Percentiles rank a stretch among this genome's conserved stretches.
These are phyloP conservation scores for Tuber brumale DNA, from an alignment of 495 filamentous ascomycete species.

Conservation along the genomic window DNA sequence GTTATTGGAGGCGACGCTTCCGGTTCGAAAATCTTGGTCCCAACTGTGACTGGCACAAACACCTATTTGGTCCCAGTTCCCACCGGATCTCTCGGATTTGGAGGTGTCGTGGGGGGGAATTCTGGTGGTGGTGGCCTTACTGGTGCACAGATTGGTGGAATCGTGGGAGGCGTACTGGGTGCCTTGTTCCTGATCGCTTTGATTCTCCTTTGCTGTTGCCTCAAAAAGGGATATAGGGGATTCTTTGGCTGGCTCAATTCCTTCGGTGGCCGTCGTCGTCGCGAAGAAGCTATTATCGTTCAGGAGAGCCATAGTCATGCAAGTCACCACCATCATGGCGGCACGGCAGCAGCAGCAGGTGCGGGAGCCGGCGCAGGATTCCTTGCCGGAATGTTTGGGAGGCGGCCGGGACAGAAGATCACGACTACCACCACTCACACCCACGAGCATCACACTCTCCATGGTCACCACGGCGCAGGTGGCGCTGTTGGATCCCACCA, in stretches of 20 bases:
- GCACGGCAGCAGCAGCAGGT: constrained; percentile 23
- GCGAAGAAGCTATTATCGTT: constrained; percentile 20
- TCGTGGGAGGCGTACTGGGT: constrained; percentile 41
- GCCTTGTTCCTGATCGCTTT: constrained; percentile 40
- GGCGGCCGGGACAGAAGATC: constrained; percentile 19
- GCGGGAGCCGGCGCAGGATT: constrained; percentile 28
- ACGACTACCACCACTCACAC: constrained; percentile 33
- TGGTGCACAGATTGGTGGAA: constrained; percentile 40
- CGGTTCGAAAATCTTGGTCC: constrained; percentile 33
- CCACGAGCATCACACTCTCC: constrained; percentile 23
- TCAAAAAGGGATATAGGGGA: constrained; percentile 35
- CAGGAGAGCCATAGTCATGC: constrained; percentile 17
- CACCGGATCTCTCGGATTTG: constrained; percentile 34
- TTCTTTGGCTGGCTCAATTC: constrained; percentile 35
- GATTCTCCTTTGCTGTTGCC: constrained; percentile 38
- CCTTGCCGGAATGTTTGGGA: constrained; percentile 34
- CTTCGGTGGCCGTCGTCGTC: constrained; percentile 12
- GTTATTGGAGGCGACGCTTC: constrained; percentile 34
- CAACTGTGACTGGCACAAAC: constrained; percentile 37
- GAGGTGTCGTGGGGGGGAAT: constrained; percentile 26
- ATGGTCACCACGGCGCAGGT: constrained; percentile 3
- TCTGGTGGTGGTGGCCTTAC: constrained; percentile 18
- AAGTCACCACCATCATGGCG: constrained; percentile 18
- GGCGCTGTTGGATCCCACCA: constrained; percentile 5
- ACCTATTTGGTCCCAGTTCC: constrained; percentile 37